phyloP scores from a whole-genome alignment of 148 eudicot species.

The Chenopodium album region DNA sequence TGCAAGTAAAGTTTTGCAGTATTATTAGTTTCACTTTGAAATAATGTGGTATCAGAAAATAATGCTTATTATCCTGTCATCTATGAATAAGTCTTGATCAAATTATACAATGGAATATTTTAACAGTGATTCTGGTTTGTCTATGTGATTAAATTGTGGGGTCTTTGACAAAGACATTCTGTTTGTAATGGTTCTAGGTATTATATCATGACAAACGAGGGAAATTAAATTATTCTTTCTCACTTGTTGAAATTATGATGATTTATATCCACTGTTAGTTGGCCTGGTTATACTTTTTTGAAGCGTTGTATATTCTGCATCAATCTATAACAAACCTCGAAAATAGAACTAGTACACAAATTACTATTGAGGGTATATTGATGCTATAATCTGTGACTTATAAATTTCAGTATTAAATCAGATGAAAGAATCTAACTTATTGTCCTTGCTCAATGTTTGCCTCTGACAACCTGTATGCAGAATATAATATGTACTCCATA shows the following conservation, averaged over 20 bases:
- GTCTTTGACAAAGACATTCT: conserved; percentile 33
- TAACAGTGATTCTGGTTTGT: conserved; percentile 30
- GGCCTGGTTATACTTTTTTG: conserved; percentile 23
- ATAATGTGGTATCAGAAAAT: not conserved
- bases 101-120: conserved; percentile 34
- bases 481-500: not conserved
- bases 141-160: conserved; percentile 17
- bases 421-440: not conserved
- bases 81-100: conserved; percentile 11
- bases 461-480: not conserved
- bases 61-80: conserved; percentile 6
- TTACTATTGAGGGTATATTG: not conserved
- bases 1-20: not conserved
- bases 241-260: conserved; percentile 8
- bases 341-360: not conserved
- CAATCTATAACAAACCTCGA: not conserved
- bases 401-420: not conserved
- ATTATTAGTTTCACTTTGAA: not conserved
- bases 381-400: not conserved
- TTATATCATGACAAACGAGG: conserved; percentile 21
- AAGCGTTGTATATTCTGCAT: conserved; percentile 17
- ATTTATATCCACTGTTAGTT: conserved; percentile 17
- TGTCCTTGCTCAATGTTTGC: conserved; percentile 6
- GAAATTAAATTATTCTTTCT: conserved; percentile 18
- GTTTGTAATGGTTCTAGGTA: conserved; percentile 14